Conservation (phyloP, 2,329 filamentous ascomycete species). For the Cryoendolithus antarcticus region DNA sequence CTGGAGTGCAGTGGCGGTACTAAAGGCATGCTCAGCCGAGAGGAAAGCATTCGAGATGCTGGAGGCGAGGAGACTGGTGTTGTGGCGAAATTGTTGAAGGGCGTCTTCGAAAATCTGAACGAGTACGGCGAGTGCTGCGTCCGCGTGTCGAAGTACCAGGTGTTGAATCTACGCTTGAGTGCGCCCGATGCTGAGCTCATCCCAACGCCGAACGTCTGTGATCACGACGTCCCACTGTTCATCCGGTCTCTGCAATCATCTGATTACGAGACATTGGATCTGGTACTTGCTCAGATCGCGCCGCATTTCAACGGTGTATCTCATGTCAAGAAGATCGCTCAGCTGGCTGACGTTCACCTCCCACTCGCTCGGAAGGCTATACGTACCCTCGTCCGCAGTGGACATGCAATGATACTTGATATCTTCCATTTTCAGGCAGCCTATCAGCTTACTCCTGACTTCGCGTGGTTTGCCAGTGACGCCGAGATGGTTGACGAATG, state of each 20-base stretch:
- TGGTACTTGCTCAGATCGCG: conserved; percentile 68
- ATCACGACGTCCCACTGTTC: conserved; percentile 82
- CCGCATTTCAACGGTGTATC: conserved; percentile 83
- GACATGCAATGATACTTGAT: conserved; percentile 79
- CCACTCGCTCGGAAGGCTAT: conserved; percentile 76
- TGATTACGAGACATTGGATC: conserved; percentile 59
- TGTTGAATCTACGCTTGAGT: conserved; percentile 18
- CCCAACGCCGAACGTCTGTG: conserved; percentile 62
- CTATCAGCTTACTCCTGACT: conserved; percentile 70
- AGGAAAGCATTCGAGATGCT: conserved; percentile 17
- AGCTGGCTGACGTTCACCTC: conserved; percentile 73
- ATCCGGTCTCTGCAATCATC: conserved; percentile 38
- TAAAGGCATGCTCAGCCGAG: conserved; percentile 18
- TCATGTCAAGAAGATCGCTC: conserved; percentile 75
- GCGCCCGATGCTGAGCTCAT: neutral
- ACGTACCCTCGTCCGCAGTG: conserved; percentile 84
- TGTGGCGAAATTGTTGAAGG: conserved; percentile 63
- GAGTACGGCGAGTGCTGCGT: conserved; percentile 78
- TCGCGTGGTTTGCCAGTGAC: conserved; percentile 69
- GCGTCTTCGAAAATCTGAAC: conserved; percentile 82
- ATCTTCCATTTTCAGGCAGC: conserved; percentile 90
- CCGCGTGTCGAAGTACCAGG: conserved; percentile 13
- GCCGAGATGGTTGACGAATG: conserved; percentile 75
- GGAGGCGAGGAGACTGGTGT: conserved; percentile 2
- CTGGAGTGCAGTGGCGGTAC: conserved; percentile 74